Base-by-base conservation (phyloP, 2,329 filamentous ascomycete genomes). In the Cercospora brassicicola region DNA sequence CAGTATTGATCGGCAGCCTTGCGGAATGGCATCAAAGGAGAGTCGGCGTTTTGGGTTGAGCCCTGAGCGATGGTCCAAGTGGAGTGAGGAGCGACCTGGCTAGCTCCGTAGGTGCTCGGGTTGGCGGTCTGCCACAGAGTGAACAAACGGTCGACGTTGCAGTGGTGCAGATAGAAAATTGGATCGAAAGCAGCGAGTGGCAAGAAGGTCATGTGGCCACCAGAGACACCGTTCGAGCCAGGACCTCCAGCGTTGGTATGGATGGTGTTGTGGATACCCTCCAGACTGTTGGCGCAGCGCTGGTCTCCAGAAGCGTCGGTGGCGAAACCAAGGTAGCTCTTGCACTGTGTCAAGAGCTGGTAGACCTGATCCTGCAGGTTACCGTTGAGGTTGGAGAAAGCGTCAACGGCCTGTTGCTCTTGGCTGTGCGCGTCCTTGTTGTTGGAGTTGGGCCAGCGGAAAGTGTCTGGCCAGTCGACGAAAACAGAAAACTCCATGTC, bases 71-170 rank as follows among this genome's bases (percentile, higher is more conserved):
- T 87, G 0, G 88, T 90, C 74, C 88, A 93, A 2, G 89, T 91
- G 11, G 84, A n/a, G 80, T 81, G 65, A 83, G 86, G 69, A 59
- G 80, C 80, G 3, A 81, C 72, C 68, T 87, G 84, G 0, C 88
- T 84, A n/a, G 83, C 80, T 9, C 92, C 85, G 81, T 89, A 94
- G 30, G 86, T 86, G 26, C 87, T 81, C 0, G 90, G 90, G 72
- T 95, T 86, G 20, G 94, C 79, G 0, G 85, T 83, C 80, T 95
- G 91, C 91, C 91, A 96, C 71, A 96, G 85, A 30, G 91, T 88
- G 71, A 93, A 87, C 39, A 91, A 79, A 5, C 92, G 87, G 75
- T 96, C 92, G 7, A 92, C 86, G 78, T 91, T 93, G 72, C 65
- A 66, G 74, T 94, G 92, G 74, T 94, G 91, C 6, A 94, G 80